Base-by-base conservation (phyloP, 345 rosid species). In the Hypericum perforatum region DNA sequence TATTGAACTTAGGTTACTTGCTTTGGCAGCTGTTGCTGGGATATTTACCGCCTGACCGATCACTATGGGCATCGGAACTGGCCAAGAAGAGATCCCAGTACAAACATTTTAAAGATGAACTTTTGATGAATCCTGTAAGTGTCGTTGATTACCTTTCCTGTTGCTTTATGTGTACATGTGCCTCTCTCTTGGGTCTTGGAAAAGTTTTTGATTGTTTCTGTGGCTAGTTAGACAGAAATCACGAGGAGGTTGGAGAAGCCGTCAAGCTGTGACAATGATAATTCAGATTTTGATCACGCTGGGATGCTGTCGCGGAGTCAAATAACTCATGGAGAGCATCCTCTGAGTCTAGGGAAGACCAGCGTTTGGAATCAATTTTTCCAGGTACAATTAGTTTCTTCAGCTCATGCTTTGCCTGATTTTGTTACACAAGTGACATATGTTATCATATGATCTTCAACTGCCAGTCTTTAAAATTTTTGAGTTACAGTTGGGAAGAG, bases 221-320 rank as follows among this genome's bases (percentile, higher is more conserved):
- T 78, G 94, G 83, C 82, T 91, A 82, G 89, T 74, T 78, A 90
- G 98, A 78, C 98, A 72, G 95, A 91, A 77, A 76, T 91, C 52
- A 66, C 92, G 9, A 79, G 96, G 79, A 87, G 75, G 76, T 54
- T 87, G 84, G 90, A 87, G 56, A 77, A 81, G 58, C 67, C 84
- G 13, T 58, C 68, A 6, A 61, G 49, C 41, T 45, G 40, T 50
- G 81, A 66, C 37, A 66, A 61, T 53, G 84, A 78, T 6, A 88
- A 79, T 7, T 41, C 66, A 6, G 70, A 70, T 65, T 37, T 60
- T 56, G 89, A 79, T 69, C 59, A 65, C 66, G 65, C 74, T 40
- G 79, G 90, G 37, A 56, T 70, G 61, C 96, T 91, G 36, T 81
- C 84, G 43, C 82, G 95, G 73, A 81, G 83, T 29, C 79, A 85